A percentile compares a stretch with the other conserved stretches of the same genome.
Conservation (phyloP, 176 grass and related monocot species). For the Phragmites australis region DNA sequence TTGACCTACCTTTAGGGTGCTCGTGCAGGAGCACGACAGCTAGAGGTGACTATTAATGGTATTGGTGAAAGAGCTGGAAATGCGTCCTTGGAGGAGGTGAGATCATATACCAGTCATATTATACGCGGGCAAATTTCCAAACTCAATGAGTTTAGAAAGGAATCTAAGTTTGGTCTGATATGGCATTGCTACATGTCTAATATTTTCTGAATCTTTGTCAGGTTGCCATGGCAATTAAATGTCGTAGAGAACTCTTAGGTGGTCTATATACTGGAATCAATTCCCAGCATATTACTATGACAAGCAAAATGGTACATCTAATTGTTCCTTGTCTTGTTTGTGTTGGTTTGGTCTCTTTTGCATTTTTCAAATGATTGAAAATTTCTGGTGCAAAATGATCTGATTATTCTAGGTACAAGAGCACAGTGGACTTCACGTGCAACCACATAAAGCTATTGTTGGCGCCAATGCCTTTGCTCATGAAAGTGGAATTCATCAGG, state of each 20-base stretch:
- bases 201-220: conserved; percentile 24
- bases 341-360: not conserved
- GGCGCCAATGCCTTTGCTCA: conserved; percentile 99
- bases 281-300: conserved; percentile 76
- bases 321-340: conserved; percentile 9
- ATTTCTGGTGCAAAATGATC: conserved; percentile 8
- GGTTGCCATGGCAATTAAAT: conserved; percentile 95
- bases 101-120: conserved; percentile 21
- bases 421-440: conserved; percentile 83
- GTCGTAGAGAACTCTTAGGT: conserved; percentile 69
- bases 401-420: conserved; percentile 82
- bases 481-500: conserved; percentile 99
- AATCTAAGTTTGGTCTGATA: not conserved
- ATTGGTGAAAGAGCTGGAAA: conserved; percentile 98
- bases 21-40: conserved; percentile 79
- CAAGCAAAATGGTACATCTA: conserved; percentile 84
- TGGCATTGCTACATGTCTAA: not conserved
- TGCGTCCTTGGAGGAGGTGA: conserved; percentile 97
- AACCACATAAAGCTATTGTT: conserved; percentile 99
- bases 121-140: not conserved
- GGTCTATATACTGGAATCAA: conserved; percentile 93
- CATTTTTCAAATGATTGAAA: conserved; percentile 20
- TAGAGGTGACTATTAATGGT: conserved; percentile 98
- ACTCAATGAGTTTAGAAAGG: not conserved
- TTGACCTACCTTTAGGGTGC: conserved; percentile 66